Percentiles rank a stretch among this genome's conserved stretches.
These are phyloP conservation scores for Cercospora zeina DNA, from an alignment of 2,329 filamentous ascomycete genomes.

Conservation along the genomic window DNA sequence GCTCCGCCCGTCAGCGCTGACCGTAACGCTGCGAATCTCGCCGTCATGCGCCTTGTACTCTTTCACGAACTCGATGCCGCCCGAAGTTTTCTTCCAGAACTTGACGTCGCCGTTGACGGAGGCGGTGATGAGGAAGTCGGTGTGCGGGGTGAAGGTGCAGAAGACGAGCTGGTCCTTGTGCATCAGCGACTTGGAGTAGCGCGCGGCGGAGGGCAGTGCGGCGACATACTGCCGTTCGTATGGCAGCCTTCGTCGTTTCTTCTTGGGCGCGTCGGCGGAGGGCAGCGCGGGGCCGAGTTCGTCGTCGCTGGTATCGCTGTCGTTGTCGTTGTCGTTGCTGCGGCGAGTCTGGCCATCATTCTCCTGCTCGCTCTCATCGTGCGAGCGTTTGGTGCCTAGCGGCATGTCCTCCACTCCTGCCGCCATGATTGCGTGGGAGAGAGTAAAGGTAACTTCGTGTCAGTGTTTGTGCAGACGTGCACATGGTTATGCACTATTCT, in stretches of 20 bases:
- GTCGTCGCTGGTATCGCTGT: conserved; percentile 62
- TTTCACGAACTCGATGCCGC: conserved; percentile 95
- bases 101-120: conserved; percentile 96
- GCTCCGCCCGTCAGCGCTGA: conserved; percentile 85
- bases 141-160: conserved; percentile 81
- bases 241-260: conserved; percentile 84
- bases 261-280: conserved; percentile 70
- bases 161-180: conserved; percentile 94
- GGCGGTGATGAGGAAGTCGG: conserved; percentile 92
- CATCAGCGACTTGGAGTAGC: conserved; percentile 97
- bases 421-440: conserved; percentile 17
- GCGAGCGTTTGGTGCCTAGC: conserved; percentile 37
- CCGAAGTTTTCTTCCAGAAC: conserved; percentile 92
- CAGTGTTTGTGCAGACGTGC: not conserved
- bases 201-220: conserved; percentile 74
- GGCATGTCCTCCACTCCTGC: conserved; percentile 23
- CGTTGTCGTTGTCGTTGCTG: conserved; percentile 24
- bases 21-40: conserved; percentile 78
- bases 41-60: conserved; percentile 90
- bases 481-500: not conserved
- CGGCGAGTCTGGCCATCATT: conserved; percentile 14
- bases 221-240: conserved; percentile 95
- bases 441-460: too few relatives aligned
- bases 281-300: conserved; percentile 93
- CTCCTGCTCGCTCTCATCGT: conserved; percentile 31